Base-by-base conservation (phyloP, 2,329 filamentous ascomycete genomes). In the Aspergillus sp. region DNA sequence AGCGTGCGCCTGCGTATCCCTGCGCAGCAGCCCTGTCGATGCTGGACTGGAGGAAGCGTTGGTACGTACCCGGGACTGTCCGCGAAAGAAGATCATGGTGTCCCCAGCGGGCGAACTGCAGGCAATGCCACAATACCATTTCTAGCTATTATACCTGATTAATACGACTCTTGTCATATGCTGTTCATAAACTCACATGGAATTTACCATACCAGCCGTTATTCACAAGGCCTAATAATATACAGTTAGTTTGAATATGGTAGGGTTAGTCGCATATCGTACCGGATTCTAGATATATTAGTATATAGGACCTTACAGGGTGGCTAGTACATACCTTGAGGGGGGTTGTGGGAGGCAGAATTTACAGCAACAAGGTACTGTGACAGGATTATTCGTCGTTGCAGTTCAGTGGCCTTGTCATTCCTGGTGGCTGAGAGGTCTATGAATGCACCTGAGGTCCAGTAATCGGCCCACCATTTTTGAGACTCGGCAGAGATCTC, bases 151-250 rank as follows among this genome's bases (percentile, higher is more conserved):
- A 11, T 30, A 11, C 26, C 9, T 30, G 3, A 9, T 30, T 30
- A 30, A 9, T 30, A 8, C 3, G 4, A 30, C 8, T 30, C 26
- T 30, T 1, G 9, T 12, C 3, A 1, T 0, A 9, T 11, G 26
- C 4, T 30, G 11, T 30, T 30, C 1, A 38, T n/a, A 4, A 39
- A n/a, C 36, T 39, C 17, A 39, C 36, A 58, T 83, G 81, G 60
- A 83, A 83, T 55, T 84, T 84, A 13, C 81, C 81, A 57, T 82
- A 82, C 81, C 81, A 84, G 18, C 81, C 78, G 64, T 84, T 82
- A 62, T 83, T 83, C 11, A 80, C 78, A 6, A 83, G 72, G 6
- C 81, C 81, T 58, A 68, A 69, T 58, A 71, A 39, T 39, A n/a
- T 15, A 17, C 9, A 8, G 26, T 39, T 39, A 39, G 36, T 39